A percentile compares a stretch with the other conserved stretches of the same genome.
Conservation (phyloP, 805 yeast species). For the Metschnikowia henanensis region DNA sequence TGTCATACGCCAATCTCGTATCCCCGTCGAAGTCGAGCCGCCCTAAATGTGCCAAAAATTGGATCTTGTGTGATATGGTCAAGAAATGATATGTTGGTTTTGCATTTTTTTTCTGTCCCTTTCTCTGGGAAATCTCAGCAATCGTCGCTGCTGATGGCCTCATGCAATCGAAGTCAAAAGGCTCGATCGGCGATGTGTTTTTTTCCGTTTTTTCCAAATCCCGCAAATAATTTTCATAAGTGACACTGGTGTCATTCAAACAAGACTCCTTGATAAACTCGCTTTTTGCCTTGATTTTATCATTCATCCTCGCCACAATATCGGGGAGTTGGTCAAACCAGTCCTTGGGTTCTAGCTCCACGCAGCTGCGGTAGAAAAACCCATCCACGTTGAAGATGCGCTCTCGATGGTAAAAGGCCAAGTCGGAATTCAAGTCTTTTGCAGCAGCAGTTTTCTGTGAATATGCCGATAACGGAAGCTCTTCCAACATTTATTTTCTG, state of each 20-base stretch:
- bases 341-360: constrained; percentile 2
- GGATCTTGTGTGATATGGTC: background rate
- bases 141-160: constrained; percentile 3
- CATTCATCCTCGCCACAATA: constrained; percentile 7
- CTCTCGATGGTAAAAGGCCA: constrained; percentile 4
- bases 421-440: constrained; percentile 1
- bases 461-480: background rate
- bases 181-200: constrained; percentile 1
- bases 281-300: constrained; percentile 3
- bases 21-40: constrained; percentile 4
- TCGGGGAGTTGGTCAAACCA: constrained; percentile 4
- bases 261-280: background rate
- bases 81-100: no score
- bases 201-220: background rate
- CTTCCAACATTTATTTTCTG: background rate
- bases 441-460: constrained; percentile 6
- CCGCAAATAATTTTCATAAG: constrained; percentile 2
- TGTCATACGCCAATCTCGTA: constrained; percentile 3
- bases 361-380: constrained; percentile 3
- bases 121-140: background rate
- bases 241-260: background rate
- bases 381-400: constrained; percentile 2
- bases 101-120: no score
- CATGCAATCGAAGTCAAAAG: constrained; percentile 9
- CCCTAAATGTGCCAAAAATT: background rate